Base-by-base conservation (phyloP, 139 green algal genomes). In the Axilococcus clingmanii region DNA sequence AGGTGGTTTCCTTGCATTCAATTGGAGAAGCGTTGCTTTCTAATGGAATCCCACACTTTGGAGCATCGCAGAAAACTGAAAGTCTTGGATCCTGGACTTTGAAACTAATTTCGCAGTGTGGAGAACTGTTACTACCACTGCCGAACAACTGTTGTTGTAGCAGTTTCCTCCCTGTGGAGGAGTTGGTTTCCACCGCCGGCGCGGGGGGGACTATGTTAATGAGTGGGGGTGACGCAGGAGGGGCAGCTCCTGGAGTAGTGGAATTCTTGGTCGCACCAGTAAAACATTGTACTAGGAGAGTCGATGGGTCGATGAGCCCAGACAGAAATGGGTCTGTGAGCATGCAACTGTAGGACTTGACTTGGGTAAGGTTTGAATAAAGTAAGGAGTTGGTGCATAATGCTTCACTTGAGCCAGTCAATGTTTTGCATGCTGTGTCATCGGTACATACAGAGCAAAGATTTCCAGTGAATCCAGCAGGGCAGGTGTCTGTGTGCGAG, bases 331-430 rank as follows among this genome's bases (percentile, higher is more conserved):
- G 49, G 1, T n/a, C 23, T 35, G 14, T 57, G 27, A 32, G 33
- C 17, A 24, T 48, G 53, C 64, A 83, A 33, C 31, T 48, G 43
- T 63, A 70, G 1, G 30, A 14, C 43, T 83, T 80, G 27, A 62
- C 36, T 15, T 27, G n/a, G 3, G 35, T 59, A 31, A 45, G 42
- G 28, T 63, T 49, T 16, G 28, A 45, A 47, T 63, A 84, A 7
- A 40, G 22, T 19, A 81, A 31, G 16, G 28, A n/a, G 5, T 35
- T 63, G 28, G 35, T 55, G 62, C 76, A 84, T 31, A 59, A 67
- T 15, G 76, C 59, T 20, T 32, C 30, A 3, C 55, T 31, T n/a
- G 49, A 40, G 40, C 55, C 62, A 8, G 33, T 48, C 15, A 16
- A 29, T 37, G 66, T 53, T 31, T 27, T n/a, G 48, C 71, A 78